A percentile compares a stretch with the other conserved stretches of the same genome.
Conservation (phyloP, 306 rosid genomes). For the Psophocarpus tetragonolobus region DNA sequence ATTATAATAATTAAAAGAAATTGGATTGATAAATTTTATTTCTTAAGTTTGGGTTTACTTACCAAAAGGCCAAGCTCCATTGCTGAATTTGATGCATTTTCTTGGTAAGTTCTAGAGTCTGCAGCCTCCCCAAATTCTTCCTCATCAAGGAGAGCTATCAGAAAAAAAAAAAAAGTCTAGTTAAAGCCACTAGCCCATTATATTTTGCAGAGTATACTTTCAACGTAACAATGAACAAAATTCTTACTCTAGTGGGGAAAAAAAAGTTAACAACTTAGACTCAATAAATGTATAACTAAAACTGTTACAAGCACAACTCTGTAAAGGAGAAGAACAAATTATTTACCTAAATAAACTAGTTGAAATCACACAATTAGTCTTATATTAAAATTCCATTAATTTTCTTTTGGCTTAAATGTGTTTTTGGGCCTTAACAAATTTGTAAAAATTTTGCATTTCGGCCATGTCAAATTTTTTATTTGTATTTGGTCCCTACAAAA, state of each 20-base stretch:
- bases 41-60: slow-evolving; percentile 25
- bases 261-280: background rate
- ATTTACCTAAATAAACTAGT: background rate
- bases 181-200: slow-evolving; percentile 10
- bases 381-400: background rate
- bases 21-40: background rate
- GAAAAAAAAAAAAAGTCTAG: slow-evolving; percentile 9
- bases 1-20: slow-evolving; percentile 20
- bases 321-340: background rate
- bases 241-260: slow-evolving; percentile 4
- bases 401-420: no score
- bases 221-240: slow-evolving; percentile 8
- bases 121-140: slow-evolving; percentile 70
- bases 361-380: background rate
- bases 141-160: slow-evolving; percentile 64
- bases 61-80: slow-evolving; percentile 75
- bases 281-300: slow-evolving; percentile 14
- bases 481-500: no score
- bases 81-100: slow-evolving; percentile 51
- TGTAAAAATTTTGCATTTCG: no score
- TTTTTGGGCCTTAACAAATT: no score
- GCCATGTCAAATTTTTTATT: no score
- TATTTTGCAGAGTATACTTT: slow-evolving; percentile 14
- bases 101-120: slow-evolving; percentile 52
- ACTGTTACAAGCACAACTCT: background rate